A percentile compares a stretch with the other conserved stretches of the same genome.
These are phyloP conservation scores for Quercus tomentella DNA, from an alignment of 331 rosid species.

Conservation along the genomic window DNA sequence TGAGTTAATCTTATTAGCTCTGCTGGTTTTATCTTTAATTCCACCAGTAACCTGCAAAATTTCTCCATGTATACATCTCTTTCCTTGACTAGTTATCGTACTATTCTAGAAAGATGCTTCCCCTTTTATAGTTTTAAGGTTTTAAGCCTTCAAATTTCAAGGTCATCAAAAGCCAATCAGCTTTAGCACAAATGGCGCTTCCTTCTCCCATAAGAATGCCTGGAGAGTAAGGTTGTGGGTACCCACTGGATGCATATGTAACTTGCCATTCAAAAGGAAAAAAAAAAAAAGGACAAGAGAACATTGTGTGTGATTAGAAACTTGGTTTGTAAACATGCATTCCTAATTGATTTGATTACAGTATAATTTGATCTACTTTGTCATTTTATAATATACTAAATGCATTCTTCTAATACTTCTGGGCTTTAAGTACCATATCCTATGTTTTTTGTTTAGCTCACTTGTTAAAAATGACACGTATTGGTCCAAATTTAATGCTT, in stretches of 20 bases:
- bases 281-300: background rate
- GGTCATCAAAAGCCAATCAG: too few species aligned
- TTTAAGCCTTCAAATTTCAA: background rate
- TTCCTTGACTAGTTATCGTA: background rate
- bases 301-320: background rate
- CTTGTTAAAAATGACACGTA: background rate
- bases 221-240: too few species aligned
- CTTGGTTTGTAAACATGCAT: background rate
- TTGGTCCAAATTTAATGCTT: background rate
- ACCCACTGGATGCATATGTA: too few species aligned
- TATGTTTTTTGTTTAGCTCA: background rate
- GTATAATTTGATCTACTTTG: too few species aligned
- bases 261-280: too few species aligned
- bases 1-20: conserved; percentile 2
- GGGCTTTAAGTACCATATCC: too few species aligned
- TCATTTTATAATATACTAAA: too few species aligned
- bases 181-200: too few species aligned
- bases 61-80: background rate
- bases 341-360: background rate
- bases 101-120: background rate
- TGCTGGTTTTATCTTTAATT: background rate
- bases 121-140: background rate
- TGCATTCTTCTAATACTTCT: too few species aligned
- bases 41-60: background rate
- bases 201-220: too few species aligned